Base-by-base conservation (phyloP, 2,329 filamentous ascomycete species). In the Plenodomus biglobosus region DNA sequence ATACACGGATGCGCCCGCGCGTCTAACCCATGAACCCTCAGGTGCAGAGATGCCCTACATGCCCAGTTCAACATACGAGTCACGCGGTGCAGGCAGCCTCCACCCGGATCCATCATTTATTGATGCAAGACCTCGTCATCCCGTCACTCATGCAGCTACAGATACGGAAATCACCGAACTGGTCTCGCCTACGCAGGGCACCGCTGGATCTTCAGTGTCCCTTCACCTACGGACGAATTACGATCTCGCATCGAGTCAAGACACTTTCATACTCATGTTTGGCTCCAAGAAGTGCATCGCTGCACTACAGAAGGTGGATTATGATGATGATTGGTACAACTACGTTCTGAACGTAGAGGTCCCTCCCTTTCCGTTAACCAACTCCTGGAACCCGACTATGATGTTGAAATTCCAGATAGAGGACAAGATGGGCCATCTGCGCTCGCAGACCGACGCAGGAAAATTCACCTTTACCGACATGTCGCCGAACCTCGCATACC, bases 161-260 rank as follows among this genome's bases (percentile, higher is more conserved):
- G 61, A 65, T 55, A 83, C 83, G 48, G 80, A 85, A 63, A 75
- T 95, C 56, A 78, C 85, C 58, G 62, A 65, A 53, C 56, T 50
- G 86, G 86, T 49, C 90, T 82, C 69, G 50, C 92, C 92, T 16
- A 75, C 77, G 38, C 79, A 82, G 62, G 92, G 91, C 37, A 73
- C 78, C 27, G 80, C 82, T 64, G 87, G 88, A 44, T 87, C 86
- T 17, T 85, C 85, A 61, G 76, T 96, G 8, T 80, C 82, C 50
- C 79, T 96, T 55, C 86, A 88, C 66, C 81, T 95, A 22, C 84
- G 85, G 43, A 86, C 87, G 37, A 80, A 85, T 51, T 89, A 88
- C 74, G 87, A 95, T 65, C 74, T 95, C 51, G 48, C 81, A 85
- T 70, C 80, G 78, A 24, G 79, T 78, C 49, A 80, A 76, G 62